Percentiles rank a stretch among this genome's conserved stretches.
Conservation (phyloP, 108 stramenopile species). For the Skeletonema potamos region DNA sequence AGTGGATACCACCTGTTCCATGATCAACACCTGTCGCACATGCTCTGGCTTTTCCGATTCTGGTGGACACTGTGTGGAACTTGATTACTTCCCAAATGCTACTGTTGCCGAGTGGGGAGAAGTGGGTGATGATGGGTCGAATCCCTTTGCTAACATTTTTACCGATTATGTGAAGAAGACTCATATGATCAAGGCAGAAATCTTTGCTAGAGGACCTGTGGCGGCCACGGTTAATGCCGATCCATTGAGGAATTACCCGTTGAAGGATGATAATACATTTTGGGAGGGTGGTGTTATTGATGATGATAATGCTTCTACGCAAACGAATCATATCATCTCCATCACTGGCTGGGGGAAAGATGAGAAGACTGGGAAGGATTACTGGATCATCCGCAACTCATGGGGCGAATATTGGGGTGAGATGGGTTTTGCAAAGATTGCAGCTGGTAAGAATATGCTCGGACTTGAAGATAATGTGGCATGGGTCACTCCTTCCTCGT, state of each 20-base stretch:
- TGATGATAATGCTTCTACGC: constrained; percentile 52
- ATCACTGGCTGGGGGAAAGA: constrained; percentile 93
- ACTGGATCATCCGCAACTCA: constrained; percentile 92
- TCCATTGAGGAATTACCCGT: constrained; percentile 58
- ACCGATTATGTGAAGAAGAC: constrained; percentile 3
- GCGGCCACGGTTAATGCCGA: constrained; percentile 81
- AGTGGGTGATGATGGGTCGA: constrained; percentile 19
- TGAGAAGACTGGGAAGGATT: constrained; percentile 52
- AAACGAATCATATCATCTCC: constrained; percentile 88
- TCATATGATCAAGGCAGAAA: constrained; percentile 68
- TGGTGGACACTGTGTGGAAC: constrained; percentile 62
- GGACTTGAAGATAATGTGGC: constrained; percentile 78
- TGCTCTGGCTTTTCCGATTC: constrained; percentile 80
- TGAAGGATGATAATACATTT: neutral
- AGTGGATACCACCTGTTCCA: constrained; percentile 76
- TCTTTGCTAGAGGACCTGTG: constrained; percentile 89
- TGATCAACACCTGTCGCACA: constrained; percentile 75
- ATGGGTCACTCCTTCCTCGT: constrained; percentile 82
- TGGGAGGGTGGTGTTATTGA: constrained; percentile 73
- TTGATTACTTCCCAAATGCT: constrained; percentile 84
- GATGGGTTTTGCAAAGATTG: constrained; percentile 69
- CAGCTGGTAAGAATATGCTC: constrained; percentile 78
- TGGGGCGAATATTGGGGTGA: constrained; percentile 75
- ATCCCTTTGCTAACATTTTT: constrained; percentile 5
- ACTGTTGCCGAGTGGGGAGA: constrained; percentile 91